Evolutionary conservation across 495 filamentous ascomycete species (phyloP).

Genomic region (Hamigera avellanea): DNA sequence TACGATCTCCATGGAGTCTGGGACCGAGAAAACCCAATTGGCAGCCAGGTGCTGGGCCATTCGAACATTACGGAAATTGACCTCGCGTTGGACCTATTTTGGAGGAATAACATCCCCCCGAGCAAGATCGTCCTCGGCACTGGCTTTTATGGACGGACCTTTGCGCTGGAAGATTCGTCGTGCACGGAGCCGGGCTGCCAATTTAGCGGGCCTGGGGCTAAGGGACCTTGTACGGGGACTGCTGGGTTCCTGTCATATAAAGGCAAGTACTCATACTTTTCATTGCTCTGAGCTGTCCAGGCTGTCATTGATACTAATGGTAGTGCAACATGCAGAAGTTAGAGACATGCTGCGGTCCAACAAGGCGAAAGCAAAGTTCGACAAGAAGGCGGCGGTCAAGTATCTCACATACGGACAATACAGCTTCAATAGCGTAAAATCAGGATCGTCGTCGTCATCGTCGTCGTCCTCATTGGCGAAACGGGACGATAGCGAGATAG

Average conservation of each 20-base stretch:
- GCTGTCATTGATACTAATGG: too few species aligned
- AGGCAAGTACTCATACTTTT: background rate
- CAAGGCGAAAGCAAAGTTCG: background rate
- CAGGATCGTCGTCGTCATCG: too few species aligned
- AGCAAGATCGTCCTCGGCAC: conserved; percentile 25
- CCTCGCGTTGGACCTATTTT: conserved; percentile 18
- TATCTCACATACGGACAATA: conserved; percentile 22
- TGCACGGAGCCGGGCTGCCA: conserved; percentile 14
- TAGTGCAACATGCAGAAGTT: too few species aligned
- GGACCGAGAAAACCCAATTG: conserved; percentile 4
- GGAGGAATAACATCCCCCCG: conserved; percentile 18
- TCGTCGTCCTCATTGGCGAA: conserved; percentile 40
- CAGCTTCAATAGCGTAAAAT: too few species aligned
- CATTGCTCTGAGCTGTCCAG: conserved; percentile 20
- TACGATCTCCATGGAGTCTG: conserved; percentile 31
- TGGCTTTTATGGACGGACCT: conserved; percentile 28
- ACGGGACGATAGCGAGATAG: conserved; percentile 26
- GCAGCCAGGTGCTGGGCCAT: conserved; percentile 9
- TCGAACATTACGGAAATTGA: conserved; percentile 26
- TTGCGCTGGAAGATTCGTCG: conserved; percentile 7
- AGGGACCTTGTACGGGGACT: conserved; percentile 26
- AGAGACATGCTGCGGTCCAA: conserved; percentile 9
- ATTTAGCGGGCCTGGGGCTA: conserved; percentile 7
- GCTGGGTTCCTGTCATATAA: too few species aligned
- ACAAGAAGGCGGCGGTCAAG: conserved; percentile 16